Evolutionary conservation across 2,329 filamentous ascomycete genomes (phyloP), one percentile per base, ranked within the genome.

Genomic region (Dactylella cylindrospora): DNA sequence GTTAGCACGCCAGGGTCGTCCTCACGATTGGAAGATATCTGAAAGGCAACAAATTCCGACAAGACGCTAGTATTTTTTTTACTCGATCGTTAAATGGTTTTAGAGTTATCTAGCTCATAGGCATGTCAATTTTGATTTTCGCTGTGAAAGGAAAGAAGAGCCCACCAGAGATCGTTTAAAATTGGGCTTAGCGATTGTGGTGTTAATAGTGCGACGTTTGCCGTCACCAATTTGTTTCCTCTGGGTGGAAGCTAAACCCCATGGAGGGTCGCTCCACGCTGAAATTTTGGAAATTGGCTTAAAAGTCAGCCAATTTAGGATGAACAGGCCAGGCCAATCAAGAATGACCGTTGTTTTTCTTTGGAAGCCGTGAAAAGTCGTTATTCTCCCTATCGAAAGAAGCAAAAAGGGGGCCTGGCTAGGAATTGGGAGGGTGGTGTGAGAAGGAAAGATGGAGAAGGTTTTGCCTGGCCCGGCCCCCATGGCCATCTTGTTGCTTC

Each of bases 201-300:
- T 33, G 28, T 38, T 31, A 19, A 46, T 52, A 61, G 55, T 61
- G 55, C 47, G 55, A 61, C 47, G 47, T 46, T 53, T 41, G 49
- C 44, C 43, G 55, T 61, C 47, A 53, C 55, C 55, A 52, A 61
- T 53, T 45, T 38, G 55, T 61, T 61, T 61, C 55, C 40, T 46
- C 20, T 40, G 32, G 28, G 39, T 40, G 40, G 41, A 45, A 28
- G 26, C 17, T 23, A 26, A 43, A 52, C 54, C 54, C 55, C 55
- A n/a, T n/a, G n/a, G n/a, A n/a, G n/a, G n/a, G n/a, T n/a, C n/a
- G n/a, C n/a, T n/a, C n/a, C n/a, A 53, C 55, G 55, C 39, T 53
- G 26, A 35, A 31, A 33, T 31, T 53, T 33, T 53, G 55, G 55
- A 61, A 53, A 61, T 61, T 61, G 41, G 35, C 28, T 61, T 31